Conservation (phyloP, 352 stramenopile genomes). For the Phytophthora cactorum region DNA sequence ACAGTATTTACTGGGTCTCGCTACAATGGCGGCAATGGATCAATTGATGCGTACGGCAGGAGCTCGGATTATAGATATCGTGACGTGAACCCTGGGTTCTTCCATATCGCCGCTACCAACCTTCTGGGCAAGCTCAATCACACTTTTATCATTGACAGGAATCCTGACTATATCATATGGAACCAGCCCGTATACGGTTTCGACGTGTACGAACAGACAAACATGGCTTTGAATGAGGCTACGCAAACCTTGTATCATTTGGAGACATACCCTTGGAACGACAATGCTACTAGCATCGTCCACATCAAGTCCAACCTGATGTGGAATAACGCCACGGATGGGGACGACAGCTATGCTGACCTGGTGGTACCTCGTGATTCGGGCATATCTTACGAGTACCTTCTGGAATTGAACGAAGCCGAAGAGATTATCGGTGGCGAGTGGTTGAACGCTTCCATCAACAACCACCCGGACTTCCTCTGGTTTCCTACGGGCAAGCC, state of each 20-base stretch:
- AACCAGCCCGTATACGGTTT: slow-evolving; percentile 54
- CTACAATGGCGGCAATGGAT: slow-evolving; percentile 20
- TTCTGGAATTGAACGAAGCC: background rate
- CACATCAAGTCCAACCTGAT: background rate
- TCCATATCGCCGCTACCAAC: slow-evolving; percentile 45
- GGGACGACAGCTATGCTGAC: background rate
- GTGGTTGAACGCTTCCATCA: background rate
- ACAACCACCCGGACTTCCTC: background rate
- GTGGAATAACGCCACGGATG: background rate
- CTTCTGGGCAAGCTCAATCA: slow-evolving; percentile 38
- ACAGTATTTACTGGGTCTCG: slow-evolving; percentile 37
- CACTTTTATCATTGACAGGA: slow-evolving; percentile 45
- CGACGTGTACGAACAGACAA: slow-evolving; percentile 29
- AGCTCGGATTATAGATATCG: slow-evolving; percentile 36
- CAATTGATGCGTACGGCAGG: slow-evolving; percentile 41
- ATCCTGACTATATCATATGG: slow-evolving; percentile 41
- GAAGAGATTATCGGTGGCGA: background rate
- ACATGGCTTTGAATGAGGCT: slow-evolving; percentile 28
- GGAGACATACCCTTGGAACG: background rate
- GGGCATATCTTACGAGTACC: background rate
- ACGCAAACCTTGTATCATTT: slow-evolving; percentile 2
- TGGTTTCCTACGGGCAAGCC: background rate
- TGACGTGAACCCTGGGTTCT: slow-evolving; percentile 46
- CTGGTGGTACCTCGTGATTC: background rate
- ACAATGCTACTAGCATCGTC: background rate